Evolutionary conservation across 495 filamentous ascomycete genomes (phyloP), one percentile per base, ranked within the genome.

Genomic region (Xylaria cubensis): DNA sequence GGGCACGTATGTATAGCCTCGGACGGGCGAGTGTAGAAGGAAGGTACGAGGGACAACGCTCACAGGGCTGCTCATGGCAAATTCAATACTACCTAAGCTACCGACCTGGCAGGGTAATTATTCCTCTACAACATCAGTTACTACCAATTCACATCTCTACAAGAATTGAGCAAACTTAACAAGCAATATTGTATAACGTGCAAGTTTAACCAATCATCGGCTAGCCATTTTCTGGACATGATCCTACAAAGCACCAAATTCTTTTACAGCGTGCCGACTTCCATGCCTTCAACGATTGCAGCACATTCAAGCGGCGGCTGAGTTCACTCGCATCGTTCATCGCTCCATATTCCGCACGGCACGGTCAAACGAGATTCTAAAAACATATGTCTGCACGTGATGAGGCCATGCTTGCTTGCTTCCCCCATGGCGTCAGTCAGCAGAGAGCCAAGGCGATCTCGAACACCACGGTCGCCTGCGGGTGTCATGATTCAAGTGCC

Each of bases 371-470:
- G 4, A 55, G 17, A 56, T 56, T 24, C 53, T 13, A 61, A 39
- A 61, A 61, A 61, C 32, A 39, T 4, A 12, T 21, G 17, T 39
- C 32, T 6, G 9, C 36, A 9, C 34, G 56, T 39, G 29, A 59
- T 39, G 6, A 59, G 55, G 15, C 26, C 13, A 19, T 34, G 15
- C 56, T 36, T 63, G n/a, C 29, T 24, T 42, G 36, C 59, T 24
- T 39, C 61, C 61, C 36, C 19, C 58, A 42, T 64, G 39, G 36
- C 26, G 17, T 46, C 41, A 32, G 39, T 50, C 63, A 65, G 42
- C 42, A 50, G 15, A 32, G 42, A 48, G 26, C 41, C 63, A 17
- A 42, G 39, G 7, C 8, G 21, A 63, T 15, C 39, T 24, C 61
- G 39, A 41, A 63, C 34, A 24, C 10, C 61, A 42, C 4, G 26